Base-by-base conservation (phyloP, 2,329 filamentous ascomycete genomes). In the Fusarium sp. region DNA sequence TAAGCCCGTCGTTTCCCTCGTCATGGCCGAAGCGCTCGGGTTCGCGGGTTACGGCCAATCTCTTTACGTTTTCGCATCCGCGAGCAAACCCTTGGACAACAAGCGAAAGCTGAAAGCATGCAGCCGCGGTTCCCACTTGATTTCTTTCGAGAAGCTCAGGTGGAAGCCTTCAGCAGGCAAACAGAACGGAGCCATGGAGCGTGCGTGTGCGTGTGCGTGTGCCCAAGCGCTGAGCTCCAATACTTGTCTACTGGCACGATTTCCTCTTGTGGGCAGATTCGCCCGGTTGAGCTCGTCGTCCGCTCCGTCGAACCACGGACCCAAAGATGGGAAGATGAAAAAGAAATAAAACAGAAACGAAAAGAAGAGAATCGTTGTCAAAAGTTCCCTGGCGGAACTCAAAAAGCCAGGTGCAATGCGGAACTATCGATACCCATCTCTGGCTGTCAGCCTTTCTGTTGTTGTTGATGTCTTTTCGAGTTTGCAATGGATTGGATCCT, bases 91-190 rank as follows among this genome's bases (percentile, higher is more conserved):
- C 36, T 37, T 36, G 34, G 31, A 15, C 47, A 37, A 30, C 6
- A 39, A 44, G 31, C 31, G 27, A 27, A 11, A 31, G 31, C 6
- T 23, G 11, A 7, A 27, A 23, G 40, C 23, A 28, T 30, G 16
- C 27, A 15, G 18, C 28, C 39, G 39, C 30, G 48, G 53, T 64
- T 70, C 46, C 68, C 68, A 64, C 70, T 4, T 23, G 18, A 23
- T 23, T 72, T 74, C 53, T 55, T 74, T 74, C 70, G 60, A 72
- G 70, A 75, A 75, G 68, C 61, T 34, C 36, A 40, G 56, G 52
- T 68, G 9, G 66, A 73, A 72, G 40, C 48, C 48, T 36, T 57
- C 57, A 28, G 39, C 57, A 28, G 39, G 39, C 31, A 55, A 55
- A 56, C 36, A 30, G 16, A 23, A 44, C 31, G 46, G 37, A 46